These are phyloP conservation scores for Kazachstania taianensis DNA, from an alignment of 805 yeast species.

Conservation along the genomic window DNA sequence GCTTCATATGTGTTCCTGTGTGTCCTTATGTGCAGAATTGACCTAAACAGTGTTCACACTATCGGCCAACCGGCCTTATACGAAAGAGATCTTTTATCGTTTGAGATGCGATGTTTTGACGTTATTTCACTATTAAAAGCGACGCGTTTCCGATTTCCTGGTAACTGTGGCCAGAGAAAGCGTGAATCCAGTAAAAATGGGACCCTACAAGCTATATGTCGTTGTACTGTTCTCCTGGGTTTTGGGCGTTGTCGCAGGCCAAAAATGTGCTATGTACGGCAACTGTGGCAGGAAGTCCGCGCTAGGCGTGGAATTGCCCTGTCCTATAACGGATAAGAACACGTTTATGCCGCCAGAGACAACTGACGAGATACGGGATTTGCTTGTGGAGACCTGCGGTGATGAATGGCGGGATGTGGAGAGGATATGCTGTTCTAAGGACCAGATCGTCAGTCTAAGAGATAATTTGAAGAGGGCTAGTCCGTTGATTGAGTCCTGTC, in stretches of 20 bases:
- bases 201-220: no score
- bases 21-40: no score
- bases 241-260: conserved; percentile 1
- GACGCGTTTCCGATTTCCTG: no score
- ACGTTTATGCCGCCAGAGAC: conserved; percentile 31
- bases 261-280: conserved; percentile 30
- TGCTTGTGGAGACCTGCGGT: conserved; percentile 62
- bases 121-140: no score
- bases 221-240: not conserved
- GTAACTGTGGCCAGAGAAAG: no score
- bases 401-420: conserved; percentile 42
- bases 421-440: conserved; percentile 59
- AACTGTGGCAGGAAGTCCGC: conserved; percentile 69
- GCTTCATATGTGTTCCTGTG: no score
- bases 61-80: no score
- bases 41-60: no score
- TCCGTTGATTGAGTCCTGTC: conserved; percentile 77
- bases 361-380: conserved; percentile 32
- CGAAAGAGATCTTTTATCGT: no score
- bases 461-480: conserved; percentile 64
- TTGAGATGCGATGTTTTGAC: no score
- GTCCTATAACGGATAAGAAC: conserved; percentile 50
- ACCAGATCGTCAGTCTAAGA: conserved; percentile 48
- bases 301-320: conserved; percentile 75
- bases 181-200: no score